These are phyloP conservation scores for Pyrenophora seminiperda DNA, from an alignment of 2,329 filamentous ascomycete species.

Conservation along the genomic window DNA sequence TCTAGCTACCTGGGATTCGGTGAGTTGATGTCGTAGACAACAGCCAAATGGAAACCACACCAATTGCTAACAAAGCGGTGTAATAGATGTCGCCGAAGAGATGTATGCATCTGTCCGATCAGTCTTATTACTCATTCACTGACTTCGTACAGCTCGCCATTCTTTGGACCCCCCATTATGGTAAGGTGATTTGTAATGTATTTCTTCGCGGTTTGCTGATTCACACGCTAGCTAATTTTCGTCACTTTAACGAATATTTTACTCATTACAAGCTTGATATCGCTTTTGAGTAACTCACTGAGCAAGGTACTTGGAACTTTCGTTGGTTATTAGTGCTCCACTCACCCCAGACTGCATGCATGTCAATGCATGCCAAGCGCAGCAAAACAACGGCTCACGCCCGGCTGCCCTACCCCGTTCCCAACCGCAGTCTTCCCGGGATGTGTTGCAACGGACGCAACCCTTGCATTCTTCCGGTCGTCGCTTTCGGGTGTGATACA, in stretches of 20 bases:
- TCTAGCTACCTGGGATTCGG: constrained; percentile 75
- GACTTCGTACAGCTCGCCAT: constrained; percentile 51
- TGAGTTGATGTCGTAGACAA: constrained; percentile 47
- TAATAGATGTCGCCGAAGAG: constrained; percentile 55
- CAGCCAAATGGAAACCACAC: not conserved
- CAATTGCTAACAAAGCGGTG: constrained; percentile 25
- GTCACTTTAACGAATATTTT: constrained; percentile 78
- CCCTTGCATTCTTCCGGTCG: constrained; percentile 4
- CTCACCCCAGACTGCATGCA: constrained; percentile 15
- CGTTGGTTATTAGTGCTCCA: constrained; percentile 25
- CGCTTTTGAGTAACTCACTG: constrained; percentile 78
- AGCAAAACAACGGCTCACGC: constrained; percentile 18
- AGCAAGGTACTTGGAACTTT: constrained; percentile 55
- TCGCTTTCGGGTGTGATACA: constrained; percentile 9
- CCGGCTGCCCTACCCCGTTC: constrained; percentile 28
- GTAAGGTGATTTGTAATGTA: constrained; percentile 35
- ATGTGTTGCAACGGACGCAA: not conserved
- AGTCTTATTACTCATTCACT: constrained; percentile 7
- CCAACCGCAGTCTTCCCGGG: constrained; percentile 15
- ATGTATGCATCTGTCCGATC: constrained; percentile 36
- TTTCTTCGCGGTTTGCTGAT: constrained; percentile 35
- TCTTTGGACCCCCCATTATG: constrained; percentile 60
- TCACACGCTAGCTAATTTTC: constrained; percentile 64
- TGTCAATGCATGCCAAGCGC: constrained; percentile 25
- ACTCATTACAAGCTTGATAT: constrained; percentile 77